Conservation (phyloP, 306 rosid genomes). For the Castanea crenata region DNA sequence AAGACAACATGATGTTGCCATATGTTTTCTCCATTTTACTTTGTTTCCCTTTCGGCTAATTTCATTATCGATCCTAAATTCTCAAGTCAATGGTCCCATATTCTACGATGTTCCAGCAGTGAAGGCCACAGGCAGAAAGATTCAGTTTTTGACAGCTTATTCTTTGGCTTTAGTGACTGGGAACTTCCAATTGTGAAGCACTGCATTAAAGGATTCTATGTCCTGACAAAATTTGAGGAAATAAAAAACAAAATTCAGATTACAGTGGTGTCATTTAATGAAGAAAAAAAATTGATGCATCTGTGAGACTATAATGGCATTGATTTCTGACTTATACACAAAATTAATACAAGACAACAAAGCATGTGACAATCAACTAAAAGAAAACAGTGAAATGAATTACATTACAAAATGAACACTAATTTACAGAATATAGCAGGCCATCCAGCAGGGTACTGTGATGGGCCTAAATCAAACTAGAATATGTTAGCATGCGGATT, state of each 20-base stretch:
- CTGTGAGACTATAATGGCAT: not conserved
- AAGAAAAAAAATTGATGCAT: constrained; percentile 3
- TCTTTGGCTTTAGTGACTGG: not conserved
- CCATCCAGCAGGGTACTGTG: constrained; percentile 24
- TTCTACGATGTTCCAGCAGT: too few species aligned
- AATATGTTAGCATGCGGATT: constrained; percentile 35
- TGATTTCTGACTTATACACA: not conserved
- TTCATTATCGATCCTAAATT: too few species aligned
- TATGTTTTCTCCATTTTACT: too few species aligned
- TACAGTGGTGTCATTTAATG: not conserved
- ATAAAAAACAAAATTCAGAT: not conserved
- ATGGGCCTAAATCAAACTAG: constrained; percentile 46
- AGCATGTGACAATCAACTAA: not conserved
- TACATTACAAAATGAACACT: constrained; percentile 41
- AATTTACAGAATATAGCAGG: constrained; percentile 46
- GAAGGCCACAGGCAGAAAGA: too few species aligned
- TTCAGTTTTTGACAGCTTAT: not conserved
- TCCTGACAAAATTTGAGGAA: not conserved
- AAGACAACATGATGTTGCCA: too few species aligned
- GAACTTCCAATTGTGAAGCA: not conserved
- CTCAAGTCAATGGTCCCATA: too few species aligned
- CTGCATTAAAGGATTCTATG: not conserved
- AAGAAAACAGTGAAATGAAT: constrained; percentile 17
- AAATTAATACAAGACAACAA: not conserved
- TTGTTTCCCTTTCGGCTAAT: too few species aligned